These are phyloP conservation scores for Metschnikowia borealis DNA, from an alignment of 805 yeast genomes.

Conservation along the genomic window DNA sequence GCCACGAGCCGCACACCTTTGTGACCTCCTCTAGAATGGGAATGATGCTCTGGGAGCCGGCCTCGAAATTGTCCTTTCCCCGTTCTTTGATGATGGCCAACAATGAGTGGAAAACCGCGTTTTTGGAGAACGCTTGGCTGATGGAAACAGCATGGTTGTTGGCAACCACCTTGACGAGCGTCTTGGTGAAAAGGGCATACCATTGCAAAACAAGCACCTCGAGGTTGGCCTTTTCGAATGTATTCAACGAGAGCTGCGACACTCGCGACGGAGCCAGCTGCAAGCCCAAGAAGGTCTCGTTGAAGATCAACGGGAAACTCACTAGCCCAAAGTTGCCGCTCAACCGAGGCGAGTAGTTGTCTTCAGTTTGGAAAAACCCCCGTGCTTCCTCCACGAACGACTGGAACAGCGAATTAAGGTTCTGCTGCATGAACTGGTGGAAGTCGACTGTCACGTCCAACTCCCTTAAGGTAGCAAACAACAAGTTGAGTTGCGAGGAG, in stretches of 20 bases:
- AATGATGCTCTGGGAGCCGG: not conserved
- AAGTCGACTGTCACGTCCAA: slow-evolving; percentile 26
- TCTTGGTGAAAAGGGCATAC: slow-evolving; percentile 42
- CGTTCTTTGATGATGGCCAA: slow-evolving; percentile 20
- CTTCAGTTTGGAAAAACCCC: slow-evolving; percentile 11
- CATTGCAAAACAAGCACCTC: slow-evolving; percentile 43
- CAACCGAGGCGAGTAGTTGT: slow-evolving; percentile 16
- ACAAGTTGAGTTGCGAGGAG: slow-evolving; percentile 41
- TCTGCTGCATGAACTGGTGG: slow-evolving; percentile 17
- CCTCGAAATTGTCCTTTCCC: not conserved
- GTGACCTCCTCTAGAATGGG: slow-evolving; percentile 11
- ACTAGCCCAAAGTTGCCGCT: slow-evolving; percentile 52
- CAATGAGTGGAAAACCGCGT: slow-evolving; percentile 24
- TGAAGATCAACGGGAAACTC: slow-evolving; percentile 46
- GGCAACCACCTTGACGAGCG: slow-evolving; percentile 24
- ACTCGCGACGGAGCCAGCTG: slow-evolving; percentile 9
- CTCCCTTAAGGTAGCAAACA: slow-evolving; percentile 46
- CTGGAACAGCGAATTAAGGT: slow-evolving; percentile 14
- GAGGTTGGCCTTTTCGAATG: slow-evolving; percentile 23
- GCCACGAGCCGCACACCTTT: slow-evolving; percentile 21
- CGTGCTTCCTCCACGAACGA: slow-evolving; percentile 13
- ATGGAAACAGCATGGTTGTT: slow-evolving; percentile 15
- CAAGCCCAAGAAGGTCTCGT: slow-evolving; percentile 28
- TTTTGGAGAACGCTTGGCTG: not conserved
- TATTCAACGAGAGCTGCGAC: slow-evolving; percentile 17